A percentile compares a stretch with the other conserved stretches of the same genome.
These are phyloP conservation scores for Ambrosiella beaveri DNA, from an alignment of 2,329 filamentous ascomycete species.

Conservation along the genomic window DNA sequence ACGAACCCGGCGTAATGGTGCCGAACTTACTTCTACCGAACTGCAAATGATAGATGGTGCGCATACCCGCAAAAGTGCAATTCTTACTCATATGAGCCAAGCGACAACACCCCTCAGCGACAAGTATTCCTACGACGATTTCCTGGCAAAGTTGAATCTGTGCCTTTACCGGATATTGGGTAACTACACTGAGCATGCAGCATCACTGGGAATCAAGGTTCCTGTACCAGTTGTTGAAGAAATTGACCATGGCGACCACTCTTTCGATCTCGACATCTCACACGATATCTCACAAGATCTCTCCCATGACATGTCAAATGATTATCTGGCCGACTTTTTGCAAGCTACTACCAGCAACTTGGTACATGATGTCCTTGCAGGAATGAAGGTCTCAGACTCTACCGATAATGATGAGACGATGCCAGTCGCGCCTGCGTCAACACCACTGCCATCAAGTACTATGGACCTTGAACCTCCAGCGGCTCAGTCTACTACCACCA, in stretches of 20 bases:
- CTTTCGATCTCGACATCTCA: constrained; percentile 6
- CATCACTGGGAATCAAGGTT: constrained; percentile 22
- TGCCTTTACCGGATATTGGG: constrained; percentile 21
- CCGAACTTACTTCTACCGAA: constrained; percentile 10
- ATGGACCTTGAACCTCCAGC: constrained; percentile 17
- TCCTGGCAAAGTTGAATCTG: constrained; percentile 21
- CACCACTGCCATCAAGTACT: constrained; percentile 15
- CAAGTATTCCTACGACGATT: constrained; percentile 20
- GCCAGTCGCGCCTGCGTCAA: constrained; percentile 8
- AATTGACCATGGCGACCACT: constrained; percentile 19
- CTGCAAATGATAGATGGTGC: constrained; percentile 10
- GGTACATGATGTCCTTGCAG: constrained; percentile 25
- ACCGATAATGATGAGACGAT: constrained; percentile 11
- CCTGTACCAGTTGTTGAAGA: constrained; percentile 18
- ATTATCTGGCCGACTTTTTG: constrained; percentile 26
- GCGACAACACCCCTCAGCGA: not conserved
- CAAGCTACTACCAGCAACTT: constrained; percentile 26
- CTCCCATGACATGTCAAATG: constrained; percentile 16
- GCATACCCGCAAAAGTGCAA: constrained; percentile 6
- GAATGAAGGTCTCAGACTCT: constrained; percentile 15
- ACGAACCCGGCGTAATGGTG: constrained; percentile 4
- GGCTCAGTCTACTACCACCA: constrained; percentile 8
- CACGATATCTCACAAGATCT: no score
- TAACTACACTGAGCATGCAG: constrained; percentile 20
- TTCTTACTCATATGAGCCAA: constrained; percentile 7